Evolutionary conservation across 2,329 filamentous ascomycete species (phyloP).

Genomic region (Cytospora schulzeri): DNA sequence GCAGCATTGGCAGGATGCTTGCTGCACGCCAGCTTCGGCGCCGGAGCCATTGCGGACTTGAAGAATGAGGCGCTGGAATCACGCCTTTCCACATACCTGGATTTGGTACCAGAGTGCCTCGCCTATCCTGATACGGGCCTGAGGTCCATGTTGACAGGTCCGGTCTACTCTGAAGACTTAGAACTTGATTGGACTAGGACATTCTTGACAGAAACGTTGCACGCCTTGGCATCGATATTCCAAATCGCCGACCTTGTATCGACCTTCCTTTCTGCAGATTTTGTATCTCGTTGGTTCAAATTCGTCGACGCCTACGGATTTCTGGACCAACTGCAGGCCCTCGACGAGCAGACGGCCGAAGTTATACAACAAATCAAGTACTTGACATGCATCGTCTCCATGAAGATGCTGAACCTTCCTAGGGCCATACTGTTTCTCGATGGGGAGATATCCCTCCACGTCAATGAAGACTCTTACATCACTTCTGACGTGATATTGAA

Average conservation of each 20-base stretch:
- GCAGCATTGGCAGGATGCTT: constrained; percentile 28
- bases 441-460: constrained; percentile 46
- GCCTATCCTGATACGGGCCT: constrained; percentile 51
- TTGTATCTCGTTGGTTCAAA: constrained; percentile 73
- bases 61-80: constrained; percentile 39
- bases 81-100: constrained; percentile 52
- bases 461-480: constrained; percentile 62
- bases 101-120: constrained; percentile 51
- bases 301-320: constrained; percentile 70
- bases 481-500: constrained; percentile 70
- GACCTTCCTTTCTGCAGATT: constrained; percentile 57
- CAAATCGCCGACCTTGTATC: constrained; percentile 64
- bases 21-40: constrained; percentile 30
- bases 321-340: constrained; percentile 63
- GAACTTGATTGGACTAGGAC: constrained; percentile 63
- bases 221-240: constrained; percentile 74
- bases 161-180: constrained; percentile 50
- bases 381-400: constrained; percentile 69
- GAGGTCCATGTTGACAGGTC: constrained; percentile 44
- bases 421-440: constrained; percentile 59
- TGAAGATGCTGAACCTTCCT: constrained; percentile 70
- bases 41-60: constrained; percentile 5
- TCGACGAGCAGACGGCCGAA: constrained; percentile 50
- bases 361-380: constrained; percentile 68
- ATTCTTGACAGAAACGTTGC: constrained; percentile 69